Base-by-base conservation (phyloP, 768 basidiomycete species). In the Lentinula lateritia region DNA sequence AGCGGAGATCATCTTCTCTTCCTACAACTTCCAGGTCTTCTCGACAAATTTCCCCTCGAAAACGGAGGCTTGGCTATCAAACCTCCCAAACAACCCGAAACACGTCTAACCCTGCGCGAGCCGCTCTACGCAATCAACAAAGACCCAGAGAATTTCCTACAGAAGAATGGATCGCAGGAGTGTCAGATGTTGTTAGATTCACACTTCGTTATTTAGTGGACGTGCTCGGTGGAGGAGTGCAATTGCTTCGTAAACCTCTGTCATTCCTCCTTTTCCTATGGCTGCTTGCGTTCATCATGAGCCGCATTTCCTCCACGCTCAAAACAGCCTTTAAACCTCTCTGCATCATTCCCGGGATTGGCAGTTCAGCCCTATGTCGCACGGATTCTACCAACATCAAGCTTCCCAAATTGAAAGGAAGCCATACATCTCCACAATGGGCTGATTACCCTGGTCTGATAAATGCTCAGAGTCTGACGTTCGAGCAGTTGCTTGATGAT, bases 321-420 rank as follows among this genome's bases (percentile, higher is more conserved):
- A 75, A 75, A n/a, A 67, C 72, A 3, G 78, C 80, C 0, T 74
- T 88, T 60, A 68, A 77, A 2, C 89, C 90, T 0, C 52, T 90
- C 0, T 92, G 90, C 71, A 71, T 78, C 52, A 43, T 91, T 13
- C 90, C 90, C 2, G 78, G 82, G 15, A 69, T 90, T 36, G 84
- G 83, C 7, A 76, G 71, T 46, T 76, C 75, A 16, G 45, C 67
- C 3, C 62, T 87, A 46, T 90, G 87, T 66, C 66, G 58, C 2
- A 63, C 64, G 10, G 62, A 53, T 35, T 32, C 58, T n/a, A 50
- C 20, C 23, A 39, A 16, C 9, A 6, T 28, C 38, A 55, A 38
- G 36, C n/a, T 55, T 41, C 53, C 53, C 20, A 56, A 43, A 20
- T 7, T 2, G 6, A 42, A 56, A 45, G 41, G 53, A 16, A 41